A percentile compares a stretch with the other conserved stretches of the same genome.
Conservation (phyloP, 441 rosid species). For the Metrosideros polymorpha region DNA sequence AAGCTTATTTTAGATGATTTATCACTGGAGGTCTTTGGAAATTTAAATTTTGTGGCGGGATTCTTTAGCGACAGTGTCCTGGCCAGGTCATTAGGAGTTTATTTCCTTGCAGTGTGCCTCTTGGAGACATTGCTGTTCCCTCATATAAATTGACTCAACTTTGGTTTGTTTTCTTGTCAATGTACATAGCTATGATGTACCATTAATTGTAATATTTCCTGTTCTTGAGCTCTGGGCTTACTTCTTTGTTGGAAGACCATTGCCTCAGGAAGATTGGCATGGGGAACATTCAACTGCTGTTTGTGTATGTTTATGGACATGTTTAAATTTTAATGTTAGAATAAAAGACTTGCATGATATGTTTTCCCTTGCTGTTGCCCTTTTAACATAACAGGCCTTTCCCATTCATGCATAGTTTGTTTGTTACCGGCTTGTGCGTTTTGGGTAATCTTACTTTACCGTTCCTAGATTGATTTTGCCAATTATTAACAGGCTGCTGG, state of each 20-base stretch:
- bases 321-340: neutral
- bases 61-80: neutral
- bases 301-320: neutral
- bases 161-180: neutral
- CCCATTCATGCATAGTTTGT: neutral
- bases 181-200: neutral
- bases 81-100: neutral
- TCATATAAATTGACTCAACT: neutral
- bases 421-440: neutral
- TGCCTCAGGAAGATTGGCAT: neutral
- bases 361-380: neutral
- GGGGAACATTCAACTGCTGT: neutral
- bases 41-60: neutral
- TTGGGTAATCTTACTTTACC: neutral
- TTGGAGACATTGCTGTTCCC: neutral
- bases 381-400: neutral
- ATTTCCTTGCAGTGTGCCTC: neutral
- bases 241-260: neutral
- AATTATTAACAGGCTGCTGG: conserved; percentile 32
- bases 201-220: neutral
- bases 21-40: neutral
- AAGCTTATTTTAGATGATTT: neutral
- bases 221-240: neutral
- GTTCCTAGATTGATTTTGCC: neutral
- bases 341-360: neutral